Conservation (phyloP, 1,284 basidiomycete genomes). For the Salmacisia buchloeana region DNA sequence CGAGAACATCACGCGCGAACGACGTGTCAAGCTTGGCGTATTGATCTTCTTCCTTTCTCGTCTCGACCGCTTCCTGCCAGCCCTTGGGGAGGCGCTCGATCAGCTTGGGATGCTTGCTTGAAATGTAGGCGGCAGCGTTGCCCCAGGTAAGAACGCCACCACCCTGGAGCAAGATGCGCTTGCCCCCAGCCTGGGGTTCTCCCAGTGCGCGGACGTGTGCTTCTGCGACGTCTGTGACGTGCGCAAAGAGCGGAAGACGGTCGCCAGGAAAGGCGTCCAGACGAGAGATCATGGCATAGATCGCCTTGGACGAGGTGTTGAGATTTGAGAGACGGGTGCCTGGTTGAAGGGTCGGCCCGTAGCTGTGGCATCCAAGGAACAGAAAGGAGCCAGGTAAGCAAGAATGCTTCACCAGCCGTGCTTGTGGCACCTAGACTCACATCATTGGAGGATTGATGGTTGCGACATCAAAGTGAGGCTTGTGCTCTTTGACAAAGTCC, state of each 20-base stretch:
- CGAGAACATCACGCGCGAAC: conserved; percentile 23
- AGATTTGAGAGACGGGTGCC: conserved; percentile 27
- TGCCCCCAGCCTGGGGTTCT: conserved; percentile 22
- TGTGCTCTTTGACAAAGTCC: conserved; percentile 35
- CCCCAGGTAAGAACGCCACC: conserved; percentile 33
- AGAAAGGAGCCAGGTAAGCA: neutral
- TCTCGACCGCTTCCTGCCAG: conserved; percentile 24
- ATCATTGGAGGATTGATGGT: conserved; percentile 43
- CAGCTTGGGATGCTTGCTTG: conserved; percentile 26
- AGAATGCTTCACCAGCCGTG: neutral
- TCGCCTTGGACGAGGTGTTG: conserved; percentile 37
- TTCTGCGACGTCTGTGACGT: conserved; percentile 36
- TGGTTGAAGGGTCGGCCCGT: conserved; percentile 34
- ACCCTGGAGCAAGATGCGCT: conserved; percentile 34
- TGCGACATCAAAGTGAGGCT: conserved; percentile 27
- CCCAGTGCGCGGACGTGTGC: conserved; percentile 44
- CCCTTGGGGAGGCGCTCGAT: conserved; percentile 33
- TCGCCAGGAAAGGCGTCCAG: conserved; percentile 37
- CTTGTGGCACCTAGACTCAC: neutral
- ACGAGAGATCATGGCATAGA: conserved; percentile 30
- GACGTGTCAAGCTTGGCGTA: conserved; percentile 30
- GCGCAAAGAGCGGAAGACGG: conserved; percentile 48
- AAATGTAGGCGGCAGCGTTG: conserved; percentile 29
- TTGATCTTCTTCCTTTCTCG: conserved; percentile 14
- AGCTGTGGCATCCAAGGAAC: conserved; percentile 1